Percentiles rank a stretch among this genome's conserved stretches.
These are phyloP conservation scores for Tricholoma matsutake DNA, from an alignment of 768 basidiomycete genomes.

Conservation along the genomic window DNA sequence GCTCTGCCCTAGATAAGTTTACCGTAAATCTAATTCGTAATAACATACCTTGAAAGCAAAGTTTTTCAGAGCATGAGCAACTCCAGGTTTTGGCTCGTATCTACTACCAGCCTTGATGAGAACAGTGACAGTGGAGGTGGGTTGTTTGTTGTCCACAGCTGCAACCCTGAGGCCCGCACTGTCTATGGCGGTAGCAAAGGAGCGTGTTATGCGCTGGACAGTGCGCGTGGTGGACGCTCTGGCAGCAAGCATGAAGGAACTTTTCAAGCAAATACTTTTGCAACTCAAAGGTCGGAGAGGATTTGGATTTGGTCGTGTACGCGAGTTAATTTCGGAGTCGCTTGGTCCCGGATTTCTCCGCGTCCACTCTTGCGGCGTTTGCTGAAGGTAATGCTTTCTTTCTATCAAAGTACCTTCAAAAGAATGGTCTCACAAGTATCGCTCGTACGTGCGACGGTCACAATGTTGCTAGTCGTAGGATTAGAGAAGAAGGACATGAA, in stretches of 20 bases:
- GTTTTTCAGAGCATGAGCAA: conserved; percentile 94
- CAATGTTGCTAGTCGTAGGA: no score
- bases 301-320: conserved; percentile 19
- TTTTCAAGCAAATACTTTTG: conserved; percentile 23
- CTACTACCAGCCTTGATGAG: conserved; percentile 91
- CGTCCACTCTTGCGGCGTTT: no score
- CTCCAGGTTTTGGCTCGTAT: conserved; percentile 84
- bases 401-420: no score
- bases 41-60: conserved; percentile 93
- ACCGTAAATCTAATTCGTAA: neutral
- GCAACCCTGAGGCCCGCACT: conserved; percentile 83
- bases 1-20: conserved; percentile 47
- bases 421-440: no score
- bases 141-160: conserved; percentile 75
- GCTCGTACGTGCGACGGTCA: no score
- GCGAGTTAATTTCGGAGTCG: conserved; percentile 20
- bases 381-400: no score
- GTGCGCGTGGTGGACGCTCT: conserved; percentile 57
- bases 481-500: no score
- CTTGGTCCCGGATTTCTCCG: conserved; percentile 20
- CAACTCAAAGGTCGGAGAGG: conserved; percentile 20
- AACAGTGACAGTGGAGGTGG: conserved; percentile 84
- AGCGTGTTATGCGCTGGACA: conserved; percentile 58
- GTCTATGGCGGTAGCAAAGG: conserved; percentile 83
- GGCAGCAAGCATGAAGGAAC: conserved; percentile 52